These are phyloP conservation scores for Pseudogymnoascus sp. DNA, from an alignment of 2,329 filamentous ascomycete species.

Conservation along the genomic window DNA sequence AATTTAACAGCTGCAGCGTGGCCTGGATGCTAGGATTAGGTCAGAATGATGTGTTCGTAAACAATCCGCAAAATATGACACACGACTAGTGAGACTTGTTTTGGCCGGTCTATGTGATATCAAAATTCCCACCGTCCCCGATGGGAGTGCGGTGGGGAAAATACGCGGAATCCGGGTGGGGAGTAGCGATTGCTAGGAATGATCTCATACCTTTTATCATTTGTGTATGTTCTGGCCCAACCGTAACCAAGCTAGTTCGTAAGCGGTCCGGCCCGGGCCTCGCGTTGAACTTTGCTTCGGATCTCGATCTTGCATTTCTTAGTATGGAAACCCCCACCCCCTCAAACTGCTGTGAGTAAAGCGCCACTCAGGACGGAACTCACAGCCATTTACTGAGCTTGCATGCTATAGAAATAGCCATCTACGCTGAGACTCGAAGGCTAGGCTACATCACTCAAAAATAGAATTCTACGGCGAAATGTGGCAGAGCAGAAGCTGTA, in stretches of 20 bases:
- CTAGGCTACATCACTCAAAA: background rate
- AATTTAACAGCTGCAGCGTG: background rate
- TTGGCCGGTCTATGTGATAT: background rate
- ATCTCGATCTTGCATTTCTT: background rate
- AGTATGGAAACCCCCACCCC: background rate
- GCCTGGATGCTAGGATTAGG: background rate
- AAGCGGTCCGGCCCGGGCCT: background rate
- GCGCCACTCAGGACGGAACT: background rate
- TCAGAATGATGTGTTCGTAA: background rate
- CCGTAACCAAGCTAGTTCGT: background rate
- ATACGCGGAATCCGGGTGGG: background rate
- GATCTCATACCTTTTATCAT: background rate
- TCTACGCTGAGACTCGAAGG: background rate
- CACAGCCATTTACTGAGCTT: background rate
- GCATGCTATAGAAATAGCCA: background rate
- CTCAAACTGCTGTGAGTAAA: background rate
- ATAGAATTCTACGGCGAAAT: background rate
- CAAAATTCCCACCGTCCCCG: background rate
- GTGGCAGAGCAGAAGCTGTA: background rate
- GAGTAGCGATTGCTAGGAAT: background rate
- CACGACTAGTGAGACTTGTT: background rate
- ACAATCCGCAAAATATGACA: background rate
- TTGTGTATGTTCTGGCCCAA: background rate
- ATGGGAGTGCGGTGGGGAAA: background rate
- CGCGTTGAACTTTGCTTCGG: background rate